Conservation (phyloP, 768 basidiomycete species). For the Pulveroboletus sp. region DNA sequence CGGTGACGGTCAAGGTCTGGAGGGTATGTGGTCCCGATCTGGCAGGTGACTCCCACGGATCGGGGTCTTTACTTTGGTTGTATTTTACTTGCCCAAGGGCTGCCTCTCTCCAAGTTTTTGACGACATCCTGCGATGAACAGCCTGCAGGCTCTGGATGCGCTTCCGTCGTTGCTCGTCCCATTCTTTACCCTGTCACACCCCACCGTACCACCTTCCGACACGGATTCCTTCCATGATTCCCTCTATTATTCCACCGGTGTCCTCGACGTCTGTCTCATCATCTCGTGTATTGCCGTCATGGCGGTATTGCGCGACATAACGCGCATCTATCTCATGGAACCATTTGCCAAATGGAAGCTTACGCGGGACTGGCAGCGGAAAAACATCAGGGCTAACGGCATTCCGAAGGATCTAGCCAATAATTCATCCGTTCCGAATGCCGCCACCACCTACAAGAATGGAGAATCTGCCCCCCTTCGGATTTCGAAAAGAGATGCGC, state of each 20-base stretch:
- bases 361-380: conserved; percentile 42
- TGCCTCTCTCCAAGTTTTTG: too few relatives aligned
- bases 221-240: conserved; percentile 74
- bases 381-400: conserved; percentile 23
- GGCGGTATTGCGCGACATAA: conserved; percentile 78
- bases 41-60: conserved; percentile 25
- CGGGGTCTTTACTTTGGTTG: too few relatives aligned
- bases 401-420: conserved; percentile 25
- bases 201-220: conserved; percentile 46
- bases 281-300: conserved; percentile 81
- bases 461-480: conserved; percentile 14
- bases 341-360: conserved; percentile 82
- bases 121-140: conserved; percentile 37
- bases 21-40: conserved; percentile 6
- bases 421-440: conserved; percentile 27
- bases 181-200: conserved; percentile 74
- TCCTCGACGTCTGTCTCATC: conserved; percentile 73
- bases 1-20: neutral
- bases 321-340: conserved; percentile 69
- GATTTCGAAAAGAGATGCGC: conserved; percentile 45
- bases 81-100: too few relatives aligned
- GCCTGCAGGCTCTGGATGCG: conserved; percentile 34
- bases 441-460: conserved; percentile 26
- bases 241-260: conserved; percentile 68
- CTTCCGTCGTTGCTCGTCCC: conserved; percentile 56